Conservation (phyloP, 176 grass and related monocot species). For the Lolium multiflorum region DNA sequence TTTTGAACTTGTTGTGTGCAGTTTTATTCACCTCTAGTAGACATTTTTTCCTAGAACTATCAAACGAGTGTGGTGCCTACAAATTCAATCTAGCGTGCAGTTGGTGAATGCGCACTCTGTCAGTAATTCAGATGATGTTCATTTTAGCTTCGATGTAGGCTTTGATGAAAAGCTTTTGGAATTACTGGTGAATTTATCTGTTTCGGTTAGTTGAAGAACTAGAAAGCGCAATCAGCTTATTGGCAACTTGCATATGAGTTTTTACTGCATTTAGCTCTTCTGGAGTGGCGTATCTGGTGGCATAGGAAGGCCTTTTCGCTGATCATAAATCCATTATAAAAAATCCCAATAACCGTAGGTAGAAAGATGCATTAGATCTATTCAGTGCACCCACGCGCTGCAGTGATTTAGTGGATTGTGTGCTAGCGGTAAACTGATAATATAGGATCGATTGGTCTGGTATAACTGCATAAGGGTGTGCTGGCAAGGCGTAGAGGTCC, state of each 20-base stretch:
- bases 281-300: background rate
- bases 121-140: background rate
- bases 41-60: background rate
- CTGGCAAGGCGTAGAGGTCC: background rate
- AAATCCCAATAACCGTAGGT: background rate
- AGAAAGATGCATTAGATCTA: background rate
- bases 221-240: background rate
- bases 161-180: background rate
- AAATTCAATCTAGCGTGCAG: background rate
- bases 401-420: background rate
- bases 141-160: background rate
- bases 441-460: background rate
- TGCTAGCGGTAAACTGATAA: background rate
- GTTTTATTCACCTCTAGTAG: background rate
- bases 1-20: slow-evolving; percentile 12
- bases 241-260: background rate
- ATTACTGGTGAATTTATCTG: background rate
- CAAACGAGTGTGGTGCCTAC: background rate
- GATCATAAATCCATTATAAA: background rate
- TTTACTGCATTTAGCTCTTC: background rate
- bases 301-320: background rate
- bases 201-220: slow-evolving; percentile 12
- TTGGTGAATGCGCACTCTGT: background rate
- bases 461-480: background rate
- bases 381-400: background rate